Conservation (phyloP, 768 basidiomycete species). For the Suillus weaverae region DNA sequence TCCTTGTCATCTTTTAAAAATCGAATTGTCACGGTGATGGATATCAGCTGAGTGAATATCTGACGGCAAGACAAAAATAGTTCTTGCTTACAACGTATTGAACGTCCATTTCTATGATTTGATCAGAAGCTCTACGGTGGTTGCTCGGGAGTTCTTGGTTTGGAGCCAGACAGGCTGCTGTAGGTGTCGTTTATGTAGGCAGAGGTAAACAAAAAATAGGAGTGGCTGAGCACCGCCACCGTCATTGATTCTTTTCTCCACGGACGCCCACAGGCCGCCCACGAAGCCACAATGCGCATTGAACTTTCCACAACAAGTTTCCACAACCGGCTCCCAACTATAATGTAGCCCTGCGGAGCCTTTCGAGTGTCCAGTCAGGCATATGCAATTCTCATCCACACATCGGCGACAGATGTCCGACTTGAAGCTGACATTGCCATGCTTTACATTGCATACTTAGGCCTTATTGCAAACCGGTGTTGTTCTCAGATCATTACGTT, state of each 20-base stretch:
- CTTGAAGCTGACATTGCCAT: background rate
- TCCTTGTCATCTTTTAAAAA: background rate
- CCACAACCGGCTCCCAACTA: background rate
- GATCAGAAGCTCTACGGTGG: background rate
- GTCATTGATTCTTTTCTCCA: background rate
- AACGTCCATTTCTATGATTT: background rate
- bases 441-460: background rate
- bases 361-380: background rate
- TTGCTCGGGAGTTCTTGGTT: background rate
- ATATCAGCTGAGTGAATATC: background rate
- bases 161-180: background rate
- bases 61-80: background rate
- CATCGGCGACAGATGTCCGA: background rate
- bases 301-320: background rate
- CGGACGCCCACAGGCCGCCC: no score
- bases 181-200: background rate
- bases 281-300: background rate
- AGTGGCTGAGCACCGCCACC: background rate
- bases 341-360: background rate
- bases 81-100: conserved; percentile 1
- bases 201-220: background rate
- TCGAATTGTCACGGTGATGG: background rate
- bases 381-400: background rate
- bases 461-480: background rate
- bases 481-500: no score